Evolutionary conservation across 192 early-diverging fungal genomes (phyloP).

Genomic region (Geranomyces michiganensis): DNA sequence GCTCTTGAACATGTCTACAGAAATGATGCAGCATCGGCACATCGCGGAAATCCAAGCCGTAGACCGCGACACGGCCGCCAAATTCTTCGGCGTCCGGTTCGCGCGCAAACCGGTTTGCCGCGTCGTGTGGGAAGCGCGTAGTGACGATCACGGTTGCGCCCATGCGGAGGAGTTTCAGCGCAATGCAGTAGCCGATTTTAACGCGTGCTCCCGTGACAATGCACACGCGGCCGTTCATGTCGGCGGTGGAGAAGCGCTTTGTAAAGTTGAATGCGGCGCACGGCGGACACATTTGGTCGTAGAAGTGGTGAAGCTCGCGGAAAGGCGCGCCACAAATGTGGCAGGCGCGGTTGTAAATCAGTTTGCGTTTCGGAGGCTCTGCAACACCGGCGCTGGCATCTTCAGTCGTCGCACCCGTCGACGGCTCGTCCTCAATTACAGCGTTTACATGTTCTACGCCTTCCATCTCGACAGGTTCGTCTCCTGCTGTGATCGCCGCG

Average conservation of each 20-base stretch:
- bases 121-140: slow-evolving; percentile 60
- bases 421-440: neutral
- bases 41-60: slow-evolving; percentile 61
- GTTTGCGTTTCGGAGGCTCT: slow-evolving; percentile 16
- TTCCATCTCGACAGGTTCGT: slow-evolving; percentile 1
- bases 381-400: neutral
- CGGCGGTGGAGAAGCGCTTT: slow-evolving; percentile 48
- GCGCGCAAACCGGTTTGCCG: slow-evolving; percentile 48
- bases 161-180: slow-evolving; percentile 58
- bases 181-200: slow-evolving; percentile 62
- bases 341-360: slow-evolving; percentile 52
- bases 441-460: neutral
- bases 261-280: slow-evolving; percentile 57
- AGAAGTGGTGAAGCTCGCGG: slow-evolving; percentile 51
- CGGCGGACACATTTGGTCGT: slow-evolving; percentile 55
- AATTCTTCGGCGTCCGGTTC: slow-evolving; percentile 50
- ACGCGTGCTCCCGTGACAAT: slow-evolving; percentile 61
- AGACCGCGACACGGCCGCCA: slow-evolving; percentile 44
- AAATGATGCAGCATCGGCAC: slow-evolving; percentile 57
- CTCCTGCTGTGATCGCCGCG: neutral
- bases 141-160: slow-evolving; percentile 58
- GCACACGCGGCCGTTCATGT: slow-evolving; percentile 56
- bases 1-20: slow-evolving; percentile 46
- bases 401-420: neutral
- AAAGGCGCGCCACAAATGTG: slow-evolving; percentile 52